Evolutionary conservation across 306 rosid genomes (phyloP).

Genomic region (Dryas alaskensis): DNA sequence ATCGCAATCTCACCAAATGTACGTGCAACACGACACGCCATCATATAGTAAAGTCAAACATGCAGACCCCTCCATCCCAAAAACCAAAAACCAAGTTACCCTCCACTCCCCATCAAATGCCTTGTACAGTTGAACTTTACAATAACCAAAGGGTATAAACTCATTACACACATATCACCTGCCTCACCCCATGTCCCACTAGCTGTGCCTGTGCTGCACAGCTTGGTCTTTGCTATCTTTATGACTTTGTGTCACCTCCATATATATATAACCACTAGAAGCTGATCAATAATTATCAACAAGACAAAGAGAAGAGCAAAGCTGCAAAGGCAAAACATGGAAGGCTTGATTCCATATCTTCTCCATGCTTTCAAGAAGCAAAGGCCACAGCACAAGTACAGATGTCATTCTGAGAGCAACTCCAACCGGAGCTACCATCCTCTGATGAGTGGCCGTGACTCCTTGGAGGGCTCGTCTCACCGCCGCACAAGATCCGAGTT

Average conservation of each 20-base stretch:
- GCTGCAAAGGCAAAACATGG: constrained; percentile 40
- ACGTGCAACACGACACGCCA: not conserved
- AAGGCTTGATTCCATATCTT: constrained; percentile 80
- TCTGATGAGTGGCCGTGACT: constrained; percentile 32
- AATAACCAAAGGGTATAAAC: not conserved
- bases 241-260: not conserved
- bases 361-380: constrained; percentile 65
- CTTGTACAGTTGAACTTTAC: not conserved
- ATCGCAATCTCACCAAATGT: constrained; percentile 9
- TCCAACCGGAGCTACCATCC: constrained; percentile 72
- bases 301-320: not conserved
- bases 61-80: not conserved
- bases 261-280: not conserved
- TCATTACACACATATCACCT: not conserved
- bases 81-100: not conserved
- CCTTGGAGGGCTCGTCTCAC: constrained; percentile 60
- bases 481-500: constrained; percentile 64
- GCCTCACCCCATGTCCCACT: not conserved
- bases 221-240: not conserved
- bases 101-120: not conserved
- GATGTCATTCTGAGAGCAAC: constrained; percentile 47
- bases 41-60: not conserved
- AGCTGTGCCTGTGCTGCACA: not conserved
- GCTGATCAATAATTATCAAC: not conserved
- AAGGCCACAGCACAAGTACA: constrained; percentile 36